phyloP scores from a whole-genome alignment of 768 basidiomycete genomes.

The Leccinum imitatum region DNA sequence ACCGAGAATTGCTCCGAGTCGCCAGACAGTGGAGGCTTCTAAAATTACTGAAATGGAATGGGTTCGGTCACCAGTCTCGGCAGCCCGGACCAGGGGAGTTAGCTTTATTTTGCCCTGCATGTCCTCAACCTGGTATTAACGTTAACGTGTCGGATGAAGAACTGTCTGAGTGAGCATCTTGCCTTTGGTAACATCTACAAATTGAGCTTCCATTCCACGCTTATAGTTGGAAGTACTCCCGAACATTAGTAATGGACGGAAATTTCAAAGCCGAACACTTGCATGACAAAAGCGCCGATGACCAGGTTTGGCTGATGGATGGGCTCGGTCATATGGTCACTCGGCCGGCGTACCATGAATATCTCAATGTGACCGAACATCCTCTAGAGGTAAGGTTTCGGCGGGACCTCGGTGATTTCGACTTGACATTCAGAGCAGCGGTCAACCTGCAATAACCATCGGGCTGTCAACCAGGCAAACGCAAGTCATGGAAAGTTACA shows the following conservation, averaged over 20 bases:
- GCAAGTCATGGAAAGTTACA: background rate
- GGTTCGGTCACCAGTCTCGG: slow-evolving; percentile 1
- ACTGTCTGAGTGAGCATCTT: no score
- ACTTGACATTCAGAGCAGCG: background rate
- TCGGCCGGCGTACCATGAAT: background rate
- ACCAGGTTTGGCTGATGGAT: background rate
- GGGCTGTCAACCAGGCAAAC: slow-evolving; percentile 1
- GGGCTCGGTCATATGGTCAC: background rate
- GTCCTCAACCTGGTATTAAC: slow-evolving; percentile 22
- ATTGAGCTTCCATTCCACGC: no score
- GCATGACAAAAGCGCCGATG: background rate
- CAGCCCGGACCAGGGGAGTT: background rate
- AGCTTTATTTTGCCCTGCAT: slow-evolving; percentile 23
- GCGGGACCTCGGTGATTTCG: background rate
- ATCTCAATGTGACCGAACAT: background rate
- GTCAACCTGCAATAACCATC: background rate
- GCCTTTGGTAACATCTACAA: no score
- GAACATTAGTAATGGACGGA: background rate
- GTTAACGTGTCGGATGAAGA: no score
- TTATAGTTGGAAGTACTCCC: background rate
- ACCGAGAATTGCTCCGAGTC: slow-evolving; percentile 18
- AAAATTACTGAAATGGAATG: slow-evolving; percentile 22
- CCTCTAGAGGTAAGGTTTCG: background rate
- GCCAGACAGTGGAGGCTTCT: slow-evolving; percentile 18
- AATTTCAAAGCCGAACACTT: background rate